Base-by-base conservation (phyloP, 495 filamentous ascomycete species). In the Lentithecium fluviatile region DNA sequence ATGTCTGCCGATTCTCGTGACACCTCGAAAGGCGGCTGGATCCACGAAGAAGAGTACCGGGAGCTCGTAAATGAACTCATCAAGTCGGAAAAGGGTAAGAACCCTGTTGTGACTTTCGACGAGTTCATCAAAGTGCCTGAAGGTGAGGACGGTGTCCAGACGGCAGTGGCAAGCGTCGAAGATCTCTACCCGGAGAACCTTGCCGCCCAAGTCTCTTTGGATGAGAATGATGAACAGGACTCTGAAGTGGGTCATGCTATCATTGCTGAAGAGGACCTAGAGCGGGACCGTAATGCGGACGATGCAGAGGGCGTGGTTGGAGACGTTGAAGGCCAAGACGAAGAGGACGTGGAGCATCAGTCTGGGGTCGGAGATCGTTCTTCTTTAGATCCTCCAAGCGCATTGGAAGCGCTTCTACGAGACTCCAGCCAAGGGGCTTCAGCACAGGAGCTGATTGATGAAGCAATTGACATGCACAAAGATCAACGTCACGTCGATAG, bases 41-140 rank as follows among this genome's bases (percentile, higher is more conserved):
- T 96, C 21, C 91, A 96, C 67, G 91, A 96, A 73, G 88, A 89
- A 58, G 91, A 96, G 58, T 91, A 86, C 70, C 79, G 81, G 21
- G 77, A 84, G 29, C 78, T 87, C 68, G 74, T 91, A 1, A 70
- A 78, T 43, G 71, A 75, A 19, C 77, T 92, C 32, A 80, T 87
- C 17, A 65, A 72, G 0, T 77, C 89, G 34, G 94, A 96, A 71
- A 79, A 73, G 53, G 70, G 62, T 20, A 77, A 78, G 26, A 78
- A 74, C 40, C 75, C 81, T 51, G 77, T 76, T 0, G 37, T 83
- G 0, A 77, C 74, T 5, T 91, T 96, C 63, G 82, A 87, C 48
- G 76, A 73, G 6, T 90, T 91, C 68, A 73, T 89, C 10, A 68
- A 75, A 26, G 74, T 71, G 2, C 68, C 76, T 1, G 74, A 80